A percentile compares a stretch with the other conserved stretches of the same genome.
These are phyloP conservation scores for Annulohypoxylon stygium DNA, from an alignment of 495 filamentous ascomycete species.

Conservation along the genomic window DNA sequence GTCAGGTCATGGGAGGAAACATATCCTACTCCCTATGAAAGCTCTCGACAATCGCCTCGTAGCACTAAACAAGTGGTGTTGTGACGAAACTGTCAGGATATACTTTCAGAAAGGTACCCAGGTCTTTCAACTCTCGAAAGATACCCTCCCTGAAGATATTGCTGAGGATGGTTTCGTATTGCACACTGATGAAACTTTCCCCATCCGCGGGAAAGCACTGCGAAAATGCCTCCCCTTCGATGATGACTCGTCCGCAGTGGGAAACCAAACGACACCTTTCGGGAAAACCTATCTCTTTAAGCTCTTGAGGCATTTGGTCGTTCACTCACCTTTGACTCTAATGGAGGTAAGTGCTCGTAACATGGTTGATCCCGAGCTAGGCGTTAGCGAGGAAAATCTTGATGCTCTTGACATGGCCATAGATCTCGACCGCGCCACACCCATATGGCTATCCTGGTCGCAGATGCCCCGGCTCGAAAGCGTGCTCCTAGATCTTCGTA, in stretches of 20 bases:
- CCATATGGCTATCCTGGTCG: slow-evolving; percentile 50
- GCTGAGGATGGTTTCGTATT: neutral
- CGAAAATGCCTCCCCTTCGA: slow-evolving; percentile 45
- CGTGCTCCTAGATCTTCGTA: slow-evolving; percentile 47
- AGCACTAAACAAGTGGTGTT: slow-evolving; percentile 17
- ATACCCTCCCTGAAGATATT: slow-evolving; percentile 6
- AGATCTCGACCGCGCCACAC: slow-evolving; percentile 43
- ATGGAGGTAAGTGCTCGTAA: slow-evolving; percentile 32
- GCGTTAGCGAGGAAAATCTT: slow-evolving; percentile 7
- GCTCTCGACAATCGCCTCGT: slow-evolving; percentile 14
- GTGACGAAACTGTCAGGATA: slow-evolving; percentile 23
- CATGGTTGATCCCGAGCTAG: slow-evolving; percentile 4
- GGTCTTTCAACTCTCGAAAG: slow-evolving; percentile 34
- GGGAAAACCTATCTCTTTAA: slow-evolving; percentile 25
- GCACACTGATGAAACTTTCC: slow-evolving; percentile 13
- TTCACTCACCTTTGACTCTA: slow-evolving; percentile 42
- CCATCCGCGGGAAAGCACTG: slow-evolving; percentile 27
- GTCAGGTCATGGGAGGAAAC: slow-evolving; percentile 24
- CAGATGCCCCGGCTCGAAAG: slow-evolving; percentile 48
- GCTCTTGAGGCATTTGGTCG: slow-evolving; percentile 42
- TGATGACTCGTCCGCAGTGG: slow-evolving; percentile 25
- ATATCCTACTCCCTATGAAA: slow-evolving; percentile 36
- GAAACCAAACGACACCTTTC: slow-evolving; percentile 10
- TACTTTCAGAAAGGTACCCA: slow-evolving; percentile 40
- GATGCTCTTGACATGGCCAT: slow-evolving; percentile 35